Conservation (phyloP, 192 early-diverging fungal genomes). For the Podila horticola region DNA sequence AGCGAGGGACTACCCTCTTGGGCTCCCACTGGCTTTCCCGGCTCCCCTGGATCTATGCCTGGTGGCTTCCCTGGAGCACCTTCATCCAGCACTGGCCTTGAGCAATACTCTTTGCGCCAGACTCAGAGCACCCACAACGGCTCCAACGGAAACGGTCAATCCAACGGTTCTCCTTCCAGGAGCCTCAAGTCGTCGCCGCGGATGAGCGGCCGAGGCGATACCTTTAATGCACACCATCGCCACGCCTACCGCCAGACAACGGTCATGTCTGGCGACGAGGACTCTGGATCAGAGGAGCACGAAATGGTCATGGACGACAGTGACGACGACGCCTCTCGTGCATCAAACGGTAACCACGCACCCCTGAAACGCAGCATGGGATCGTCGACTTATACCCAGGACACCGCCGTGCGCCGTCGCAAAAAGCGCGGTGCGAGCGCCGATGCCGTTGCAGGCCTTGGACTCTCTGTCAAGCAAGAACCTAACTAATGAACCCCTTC, state of each 20-base stretch:
- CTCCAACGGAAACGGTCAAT: neutral
- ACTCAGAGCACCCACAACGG: constrained; percentile 13
- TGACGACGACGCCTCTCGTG: constrained; percentile 20
- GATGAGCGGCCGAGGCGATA: constrained; percentile 17
- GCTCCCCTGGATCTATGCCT: constrained; percentile 22
- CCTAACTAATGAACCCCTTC: constrained; percentile 6
- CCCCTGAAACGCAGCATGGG: constrained; percentile 51
- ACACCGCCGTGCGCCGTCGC: constrained; percentile 45
- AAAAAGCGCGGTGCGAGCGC: constrained; percentile 52
- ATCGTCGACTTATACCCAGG: constrained; percentile 32
- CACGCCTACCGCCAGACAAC: constrained; percentile 44
- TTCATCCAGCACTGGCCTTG: constrained; percentile 14
- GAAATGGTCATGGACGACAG: constrained; percentile 40
- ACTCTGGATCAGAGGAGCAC: constrained; percentile 40
- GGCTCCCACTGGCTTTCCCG: constrained; percentile 50
- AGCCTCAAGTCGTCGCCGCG: constrained; percentile 37
- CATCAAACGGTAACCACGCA: constrained; percentile 2
- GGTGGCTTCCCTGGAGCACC: constrained; percentile 36
- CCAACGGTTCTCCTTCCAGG: constrained; percentile 23
- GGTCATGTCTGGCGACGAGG: constrained; percentile 48
- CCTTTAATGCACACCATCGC: constrained; percentile 6
- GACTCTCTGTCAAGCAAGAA: constrained; percentile 38
- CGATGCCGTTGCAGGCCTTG: constrained; percentile 38
- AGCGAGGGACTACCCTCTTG: constrained; percentile 45
- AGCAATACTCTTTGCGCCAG: constrained; percentile 50